Percentiles rank a stretch among this genome's conserved stretches.
Evolutionary conservation across 1,284 basidiomycete species (phyloP).

Genomic region (Ceratobasidium sp.): DNA sequence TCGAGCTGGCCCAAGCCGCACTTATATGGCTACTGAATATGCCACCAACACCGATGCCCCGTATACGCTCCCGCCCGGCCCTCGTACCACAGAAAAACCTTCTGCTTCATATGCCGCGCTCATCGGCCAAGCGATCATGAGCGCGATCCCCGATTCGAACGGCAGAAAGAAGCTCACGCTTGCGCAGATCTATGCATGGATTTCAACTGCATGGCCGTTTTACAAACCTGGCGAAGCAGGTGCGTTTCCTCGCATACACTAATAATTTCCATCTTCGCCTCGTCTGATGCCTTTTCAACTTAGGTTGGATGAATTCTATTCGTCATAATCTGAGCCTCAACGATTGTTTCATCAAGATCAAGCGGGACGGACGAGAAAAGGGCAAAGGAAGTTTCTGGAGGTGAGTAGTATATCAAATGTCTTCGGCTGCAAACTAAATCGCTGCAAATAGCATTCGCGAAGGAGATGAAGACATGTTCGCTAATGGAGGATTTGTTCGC

Average conservation of each 20-base stretch:
- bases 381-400: constrained; percentile 49
- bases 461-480: constrained; percentile 43
- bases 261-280: background rate
- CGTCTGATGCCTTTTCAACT: background rate
- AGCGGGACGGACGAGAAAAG: constrained; percentile 47
- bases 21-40: constrained; percentile 17
- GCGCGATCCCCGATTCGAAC: constrained; percentile 69
- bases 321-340: constrained; percentile 49
- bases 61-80: constrained; percentile 82
- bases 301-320: constrained; percentile 48
- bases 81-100: constrained; percentile 80
- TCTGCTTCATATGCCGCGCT: constrained; percentile 92
- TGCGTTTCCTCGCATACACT: constrained; percentile 9
- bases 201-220: constrained; percentile 91
- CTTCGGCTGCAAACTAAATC: background rate
- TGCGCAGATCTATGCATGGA: constrained; percentile 96
- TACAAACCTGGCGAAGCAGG: constrained; percentile 84
- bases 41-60: constrained; percentile 65
- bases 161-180: constrained; percentile 79
- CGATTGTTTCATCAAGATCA: constrained; percentile 48
- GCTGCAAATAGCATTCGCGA: constrained; percentile 15
- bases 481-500: constrained; percentile 38
- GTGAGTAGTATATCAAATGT: background rate
- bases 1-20: constrained; percentile 13
- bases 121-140: constrained; percentile 91